Evolutionary conservation across 495 filamentous ascomycete species (phyloP).

Genomic region (Aspergillus affinis): DNA sequence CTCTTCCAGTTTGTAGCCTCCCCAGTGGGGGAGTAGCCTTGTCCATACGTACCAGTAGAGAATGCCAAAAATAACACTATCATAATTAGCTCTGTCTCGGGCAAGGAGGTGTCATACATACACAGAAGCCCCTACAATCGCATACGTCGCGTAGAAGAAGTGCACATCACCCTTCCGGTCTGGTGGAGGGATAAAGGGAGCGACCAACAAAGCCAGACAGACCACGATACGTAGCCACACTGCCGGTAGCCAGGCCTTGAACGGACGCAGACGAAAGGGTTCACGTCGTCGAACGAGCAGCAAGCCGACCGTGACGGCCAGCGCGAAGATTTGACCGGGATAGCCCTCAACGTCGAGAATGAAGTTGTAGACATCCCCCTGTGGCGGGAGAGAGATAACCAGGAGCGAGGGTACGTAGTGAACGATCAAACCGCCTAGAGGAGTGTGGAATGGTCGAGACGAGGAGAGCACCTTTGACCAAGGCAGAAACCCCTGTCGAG

Average conservation of each 20-base stretch:
- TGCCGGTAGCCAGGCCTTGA: slow-evolving; percentile 59
- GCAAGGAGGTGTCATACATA: slow-evolving; percentile 43
- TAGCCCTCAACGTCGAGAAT: slow-evolving; percentile 74
- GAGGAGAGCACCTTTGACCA: slow-evolving; percentile 62
- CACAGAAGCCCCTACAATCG: slow-evolving; percentile 67
- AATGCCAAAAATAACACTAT: slow-evolving; percentile 58
- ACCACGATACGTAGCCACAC: slow-evolving; percentile 40
- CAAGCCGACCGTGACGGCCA: slow-evolving; percentile 60
- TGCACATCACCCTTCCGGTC: slow-evolving; percentile 53
- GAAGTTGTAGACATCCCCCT: slow-evolving; percentile 68
- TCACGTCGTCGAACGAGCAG: slow-evolving; percentile 60
- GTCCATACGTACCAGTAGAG: slow-evolving; percentile 76
- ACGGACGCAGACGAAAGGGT: slow-evolving; percentile 64
- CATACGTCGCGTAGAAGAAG: slow-evolving; percentile 71
- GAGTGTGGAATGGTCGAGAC: slow-evolving; percentile 65
- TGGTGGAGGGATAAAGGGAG: slow-evolving; percentile 46
- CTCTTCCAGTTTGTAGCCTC: slow-evolving; percentile 59
- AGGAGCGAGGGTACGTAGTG: slow-evolving; percentile 67
- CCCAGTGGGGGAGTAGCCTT: slow-evolving; percentile 57
- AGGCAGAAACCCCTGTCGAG: slow-evolving; percentile 68
- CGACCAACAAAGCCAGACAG: slow-evolving; percentile 32
- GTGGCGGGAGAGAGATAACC: slow-evolving; percentile 63
- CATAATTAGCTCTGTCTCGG: slow-evolving; percentile 9
- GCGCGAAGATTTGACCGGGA: slow-evolving; percentile 58
- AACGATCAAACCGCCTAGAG: slow-evolving; percentile 63